Base-by-base conservation (phyloP, 345 rosid species). In the Bretschneidera sinensis region DNA sequence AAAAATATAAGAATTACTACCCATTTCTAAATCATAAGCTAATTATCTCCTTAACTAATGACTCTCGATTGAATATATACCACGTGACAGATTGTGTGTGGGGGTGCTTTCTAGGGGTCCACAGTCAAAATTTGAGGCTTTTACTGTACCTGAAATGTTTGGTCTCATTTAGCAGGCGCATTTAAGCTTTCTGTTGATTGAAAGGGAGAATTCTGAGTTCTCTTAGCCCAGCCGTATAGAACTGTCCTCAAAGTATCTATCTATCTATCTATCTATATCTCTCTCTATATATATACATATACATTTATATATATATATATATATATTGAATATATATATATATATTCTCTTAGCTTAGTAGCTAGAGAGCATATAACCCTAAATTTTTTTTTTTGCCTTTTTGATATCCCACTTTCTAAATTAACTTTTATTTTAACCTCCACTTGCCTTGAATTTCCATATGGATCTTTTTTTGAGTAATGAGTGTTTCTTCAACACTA, bases 401-500 rank as follows among this genome's bases (percentile, higher is more conserved):
- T 47, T 6, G 8, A 21, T 21, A 17, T 59, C 31, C 51, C 55
- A 54, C 52, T 57, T 57, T 58, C 19, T 51, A 50, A 49, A 54
- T 59, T n/a, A n/a, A n/a, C n/a, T 43, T 25, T 62, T 55, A 39
- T 20, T 24, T 45, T 13, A 39, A 9, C 4, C 45, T 13, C 45
- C 45, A 39, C 45, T 39, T 7, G 16, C 45, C 45, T 39, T 39
- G 45, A 39, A 39, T 5, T 61, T 57, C 61, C 35, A 18, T 57
- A 18, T 57, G 60, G 53, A 64, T 52, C 57, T 43, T 13, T 51
- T 25, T 10, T 45, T n/a, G n/a, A 14, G 11, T 39, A 4, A 39
- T n/a, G 23, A 39, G 6, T n/a, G 33, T 24, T 52, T 21, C 51
- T 45, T 56, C 57, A 52, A 31, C 63, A 50, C 71, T 80, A 71